A percentile compares a stretch with the other conserved stretches of the same genome.
Conservation (phyloP, 495 filamentous ascomycete species). For the Pseudevernia furfuracea region DNA sequence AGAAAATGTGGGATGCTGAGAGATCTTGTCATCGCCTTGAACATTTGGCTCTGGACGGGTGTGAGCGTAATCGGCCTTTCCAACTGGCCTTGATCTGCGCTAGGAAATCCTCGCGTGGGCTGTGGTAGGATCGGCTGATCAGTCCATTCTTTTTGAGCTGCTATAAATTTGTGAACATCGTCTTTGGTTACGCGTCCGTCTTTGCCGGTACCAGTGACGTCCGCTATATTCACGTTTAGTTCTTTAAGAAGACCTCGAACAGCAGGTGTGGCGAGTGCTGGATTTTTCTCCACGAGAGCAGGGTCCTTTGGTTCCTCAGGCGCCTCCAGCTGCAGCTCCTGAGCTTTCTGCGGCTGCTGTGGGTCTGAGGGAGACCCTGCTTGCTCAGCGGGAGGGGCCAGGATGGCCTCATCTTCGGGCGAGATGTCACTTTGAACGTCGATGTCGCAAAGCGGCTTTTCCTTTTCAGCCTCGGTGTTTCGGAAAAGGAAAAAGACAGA, state of each 20-base stretch:
- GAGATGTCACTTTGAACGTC: constrained; percentile 53
- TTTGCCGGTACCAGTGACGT: constrained; percentile 79
- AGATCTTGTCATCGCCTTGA: constrained; percentile 94
- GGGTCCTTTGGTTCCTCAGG: constrained; percentile 8
- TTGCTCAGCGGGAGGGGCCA: constrained; percentile 30
- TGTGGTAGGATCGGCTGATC: constrained; percentile 15
- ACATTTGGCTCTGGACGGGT: constrained; percentile 83
- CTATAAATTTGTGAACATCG: constrained; percentile 71
- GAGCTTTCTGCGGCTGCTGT: constrained; percentile 28
- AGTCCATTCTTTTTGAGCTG: constrained; percentile 26
- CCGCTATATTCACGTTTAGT: constrained; percentile 62
- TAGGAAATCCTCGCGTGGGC: constrained; percentile 7
- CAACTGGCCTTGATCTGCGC: constrained; percentile 40
- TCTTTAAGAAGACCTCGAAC: constrained; percentile 82
- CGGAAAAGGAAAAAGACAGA: neutral
- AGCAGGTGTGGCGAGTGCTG: constrained; percentile 79
- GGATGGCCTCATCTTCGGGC: constrained; percentile 45
- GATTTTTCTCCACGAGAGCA: constrained; percentile 40
- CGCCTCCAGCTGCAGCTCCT: constrained; percentile 18
- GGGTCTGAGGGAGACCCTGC: constrained; percentile 20
- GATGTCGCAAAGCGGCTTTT: constrained; percentile 46
- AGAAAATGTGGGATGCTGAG: constrained; percentile 88
- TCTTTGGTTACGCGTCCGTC: constrained; percentile 90
- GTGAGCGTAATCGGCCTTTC: constrained; percentile 64
- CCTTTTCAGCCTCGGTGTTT: constrained; percentile 28